Conservation (phyloP, 2,329 filamentous ascomycete genomes). For the Aspergillus oerlinghausenensis region DNA sequence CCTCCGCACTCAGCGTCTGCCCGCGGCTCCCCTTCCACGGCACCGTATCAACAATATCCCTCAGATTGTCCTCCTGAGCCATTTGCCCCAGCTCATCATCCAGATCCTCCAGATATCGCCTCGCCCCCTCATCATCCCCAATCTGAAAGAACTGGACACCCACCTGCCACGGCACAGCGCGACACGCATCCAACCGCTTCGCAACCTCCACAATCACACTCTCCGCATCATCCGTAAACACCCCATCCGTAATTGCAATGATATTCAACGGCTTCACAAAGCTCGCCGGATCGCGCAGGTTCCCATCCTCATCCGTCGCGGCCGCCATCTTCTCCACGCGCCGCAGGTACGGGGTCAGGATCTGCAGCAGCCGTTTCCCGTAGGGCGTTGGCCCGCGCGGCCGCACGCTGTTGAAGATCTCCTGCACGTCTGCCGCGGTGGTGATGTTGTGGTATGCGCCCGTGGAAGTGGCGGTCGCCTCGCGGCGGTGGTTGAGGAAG, state of each 20-base stretch:
- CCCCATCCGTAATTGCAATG: slow-evolving; percentile 89
- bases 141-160: slow-evolving; percentile 97
- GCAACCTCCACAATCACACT: slow-evolving; percentile 63
- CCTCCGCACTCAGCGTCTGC: slow-evolving; percentile 58
- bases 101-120: slow-evolving; percentile 61
- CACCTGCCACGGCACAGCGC: slow-evolving; percentile 68
- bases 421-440: slow-evolving; percentile 53
- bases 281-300: slow-evolving; percentile 17
- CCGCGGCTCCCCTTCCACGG: slow-evolving; percentile 58
- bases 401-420: slow-evolving; percentile 64
- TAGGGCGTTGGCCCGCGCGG: slow-evolving; percentile 70
- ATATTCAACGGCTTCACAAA: slow-evolving; percentile 76
- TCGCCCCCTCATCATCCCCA: slow-evolving; percentile 65
- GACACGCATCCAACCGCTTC: slow-evolving; percentile 58
- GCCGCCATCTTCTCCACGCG: slow-evolving; percentile 44
- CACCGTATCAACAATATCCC: slow-evolving; percentile 91
- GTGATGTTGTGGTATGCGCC: slow-evolving; percentile 63
- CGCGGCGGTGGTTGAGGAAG: slow-evolving; percentile 69
- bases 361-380: slow-evolving; percentile 63
- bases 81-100: slow-evolving; percentile 66
- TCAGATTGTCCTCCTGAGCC: slow-evolving; percentile 44
- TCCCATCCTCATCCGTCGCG: slow-evolving; percentile 34
- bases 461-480: slow-evolving; percentile 37
- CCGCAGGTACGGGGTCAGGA: slow-evolving; percentile 68
- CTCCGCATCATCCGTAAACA: slow-evolving; percentile 73